phyloP scores from a whole-genome alignment of 768 basidiomycete species.

The Suillus fuscotomentosus region DNA sequence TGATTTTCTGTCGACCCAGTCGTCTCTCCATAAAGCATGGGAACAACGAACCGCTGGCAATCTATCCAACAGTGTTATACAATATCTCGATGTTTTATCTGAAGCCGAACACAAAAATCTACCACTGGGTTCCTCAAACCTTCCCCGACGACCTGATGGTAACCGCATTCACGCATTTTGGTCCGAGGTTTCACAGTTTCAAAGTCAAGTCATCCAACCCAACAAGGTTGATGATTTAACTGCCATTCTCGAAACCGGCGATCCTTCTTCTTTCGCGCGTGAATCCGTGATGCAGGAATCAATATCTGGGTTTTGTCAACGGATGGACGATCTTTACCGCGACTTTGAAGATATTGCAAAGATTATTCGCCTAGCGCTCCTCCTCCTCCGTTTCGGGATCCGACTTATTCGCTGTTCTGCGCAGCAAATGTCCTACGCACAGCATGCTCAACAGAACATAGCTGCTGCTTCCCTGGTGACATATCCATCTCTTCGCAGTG shows the following conservation, averaged over 20 bases:
- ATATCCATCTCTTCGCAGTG: constrained; percentile 54
- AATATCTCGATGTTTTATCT: constrained; percentile 41
- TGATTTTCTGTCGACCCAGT: constrained; percentile 43
- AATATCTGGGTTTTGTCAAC: constrained; percentile 71
- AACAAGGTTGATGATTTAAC: constrained; percentile 52
- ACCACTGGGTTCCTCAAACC: constrained; percentile 17
- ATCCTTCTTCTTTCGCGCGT: constrained; percentile 41
- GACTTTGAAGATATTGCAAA: constrained; percentile 70
- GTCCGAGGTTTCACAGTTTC: constrained; percentile 78
- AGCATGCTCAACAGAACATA: constrained; percentile 18
- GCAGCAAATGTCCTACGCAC: constrained; percentile 10
- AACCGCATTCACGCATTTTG: constrained; percentile 63
- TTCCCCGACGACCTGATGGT: constrained; percentile 40
- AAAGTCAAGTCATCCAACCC: constrained; percentile 49
- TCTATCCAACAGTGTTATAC: constrained; percentile 44
- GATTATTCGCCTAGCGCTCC: constrained; percentile 66
- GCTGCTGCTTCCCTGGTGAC: constrained; percentile 39
- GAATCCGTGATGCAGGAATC: constrained; percentile 80
- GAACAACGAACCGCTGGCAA: constrained; percentile 62
- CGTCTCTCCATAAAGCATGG: constrained; percentile 51
- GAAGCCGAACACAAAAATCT: constrained; percentile 30
- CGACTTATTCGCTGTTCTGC: constrained; percentile 43
- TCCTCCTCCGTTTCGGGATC: constrained; percentile 70
- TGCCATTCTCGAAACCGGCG: constrained; percentile 32
- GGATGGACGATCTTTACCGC: constrained; percentile 64